A percentile compares a stretch with the other conserved stretches of the same genome.
Evolutionary conservation across 176 grass and related monocot genomes (phyloP).

Genomic region (Calamus simplicifolius): DNA sequence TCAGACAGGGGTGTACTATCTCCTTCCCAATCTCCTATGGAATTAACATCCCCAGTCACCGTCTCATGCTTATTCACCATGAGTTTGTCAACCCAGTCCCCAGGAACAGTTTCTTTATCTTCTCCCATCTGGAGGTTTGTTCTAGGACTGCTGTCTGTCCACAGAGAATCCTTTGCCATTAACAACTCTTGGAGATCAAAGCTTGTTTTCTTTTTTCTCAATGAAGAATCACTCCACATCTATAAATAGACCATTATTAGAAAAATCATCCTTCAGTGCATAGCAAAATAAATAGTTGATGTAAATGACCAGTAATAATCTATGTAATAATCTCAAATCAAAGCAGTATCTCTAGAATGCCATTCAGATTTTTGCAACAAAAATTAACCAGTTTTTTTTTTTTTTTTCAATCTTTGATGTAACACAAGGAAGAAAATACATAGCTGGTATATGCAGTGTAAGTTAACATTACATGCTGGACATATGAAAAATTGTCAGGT

Average conservation of each 20-base stretch:
- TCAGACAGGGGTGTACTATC: conserved; percentile 58
- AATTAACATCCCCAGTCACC: conserved; percentile 14
- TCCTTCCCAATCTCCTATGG: conserved; percentile 66
- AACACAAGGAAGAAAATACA: too few species aligned
- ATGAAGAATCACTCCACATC: conserved; percentile 41
- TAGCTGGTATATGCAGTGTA: too few species aligned
- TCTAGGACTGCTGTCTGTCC: conserved; percentile 59
- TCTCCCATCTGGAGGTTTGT: conserved; percentile 63
- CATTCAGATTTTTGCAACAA: too few species aligned
- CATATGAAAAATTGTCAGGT: too few species aligned
- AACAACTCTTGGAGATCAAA: conserved; percentile 88
- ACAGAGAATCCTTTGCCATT: conserved; percentile 62
- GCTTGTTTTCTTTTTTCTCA: conserved; percentile 81
- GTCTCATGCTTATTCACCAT: conserved; percentile 56
- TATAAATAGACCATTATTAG: conserved; percentile 17
- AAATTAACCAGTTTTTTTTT: too few species aligned
- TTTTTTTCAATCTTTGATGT: too few species aligned
- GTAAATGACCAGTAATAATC: not conserved
- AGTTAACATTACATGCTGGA: too few species aligned
- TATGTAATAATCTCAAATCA: not conserved
- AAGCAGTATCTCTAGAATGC: not conserved
- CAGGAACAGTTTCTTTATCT: conserved; percentile 56
- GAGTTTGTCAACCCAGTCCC: conserved; percentile 92
- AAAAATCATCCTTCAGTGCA: not conserved
- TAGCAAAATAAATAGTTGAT: not conserved